A percentile compares a stretch with the other conserved stretches of the same genome.
phyloP scores from a whole-genome alignment of 1,284 basidiomycete species.

The Vanrija sp. region DNA sequence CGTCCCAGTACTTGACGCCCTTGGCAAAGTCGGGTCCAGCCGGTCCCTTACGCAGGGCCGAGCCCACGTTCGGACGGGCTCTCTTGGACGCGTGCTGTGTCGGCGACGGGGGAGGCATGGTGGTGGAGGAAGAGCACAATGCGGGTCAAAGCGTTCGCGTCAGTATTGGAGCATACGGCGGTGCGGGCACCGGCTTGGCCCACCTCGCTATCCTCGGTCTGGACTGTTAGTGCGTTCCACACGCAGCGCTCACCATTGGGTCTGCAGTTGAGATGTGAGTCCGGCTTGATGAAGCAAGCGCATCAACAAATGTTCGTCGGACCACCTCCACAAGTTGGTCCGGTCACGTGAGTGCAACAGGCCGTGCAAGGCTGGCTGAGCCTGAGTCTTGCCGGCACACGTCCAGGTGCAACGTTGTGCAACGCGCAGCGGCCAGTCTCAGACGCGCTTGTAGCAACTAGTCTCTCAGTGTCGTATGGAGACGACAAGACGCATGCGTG shows the following conservation, averaged over 20 bases:
- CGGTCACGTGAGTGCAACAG: neutral
- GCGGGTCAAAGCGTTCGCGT: neutral
- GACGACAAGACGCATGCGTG: too few relatives aligned
- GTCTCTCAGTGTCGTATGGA: too few relatives aligned
- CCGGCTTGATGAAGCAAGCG: too few relatives aligned
- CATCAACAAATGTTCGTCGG: neutral
- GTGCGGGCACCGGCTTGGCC: neutral
- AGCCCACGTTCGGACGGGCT: constrained; percentile 27
- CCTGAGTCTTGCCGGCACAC: too few relatives aligned
- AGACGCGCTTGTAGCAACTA: too few relatives aligned
- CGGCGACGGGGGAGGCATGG: neutral
- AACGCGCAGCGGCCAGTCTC: too few relatives aligned
- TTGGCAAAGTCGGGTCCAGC: constrained; percentile 47
- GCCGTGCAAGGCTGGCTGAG: too few relatives aligned
- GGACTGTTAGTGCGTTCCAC: neutral
- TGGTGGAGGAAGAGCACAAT: neutral
- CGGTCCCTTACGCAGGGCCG: constrained; percentile 25
- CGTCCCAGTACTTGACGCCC: constrained; percentile 52
- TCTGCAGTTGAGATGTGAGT: too few relatives aligned
- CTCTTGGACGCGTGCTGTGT: constrained; percentile 17
- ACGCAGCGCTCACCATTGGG: too few relatives aligned
- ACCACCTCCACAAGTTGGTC: constrained; percentile 5
- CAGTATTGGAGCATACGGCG: neutral
- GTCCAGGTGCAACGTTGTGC: too few relatives aligned
- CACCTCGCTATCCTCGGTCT: neutral